A percentile compares a stretch with the other conserved stretches of the same genome.
Conservation (phyloP, 345 rosid genomes). For the Moringa oleifera region DNA sequence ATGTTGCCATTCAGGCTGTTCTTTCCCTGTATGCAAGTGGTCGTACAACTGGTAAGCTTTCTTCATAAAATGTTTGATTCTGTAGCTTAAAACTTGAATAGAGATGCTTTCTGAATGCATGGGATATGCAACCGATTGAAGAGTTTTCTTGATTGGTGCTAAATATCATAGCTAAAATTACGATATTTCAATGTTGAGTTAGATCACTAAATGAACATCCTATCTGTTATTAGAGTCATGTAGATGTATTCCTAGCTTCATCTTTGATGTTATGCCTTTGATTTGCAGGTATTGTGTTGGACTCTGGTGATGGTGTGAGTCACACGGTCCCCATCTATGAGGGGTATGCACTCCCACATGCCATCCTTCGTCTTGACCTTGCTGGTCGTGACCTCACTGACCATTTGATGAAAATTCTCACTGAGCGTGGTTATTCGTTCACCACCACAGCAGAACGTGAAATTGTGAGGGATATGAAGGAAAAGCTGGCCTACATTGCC, state of each 20-base stretch:
- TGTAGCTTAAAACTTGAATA: not conserved
- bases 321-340: constrained; percentile 89
- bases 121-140: no score
- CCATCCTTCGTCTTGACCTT: constrained; percentile 87
- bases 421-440: constrained; percentile 95
- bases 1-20: constrained; percentile 94
- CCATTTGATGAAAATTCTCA: constrained; percentile 74
- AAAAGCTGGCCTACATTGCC: constrained; percentile 84
- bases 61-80: no score
- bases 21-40: constrained; percentile 94
- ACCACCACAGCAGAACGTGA: constrained; percentile 97
- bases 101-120: no score
- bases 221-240: not conserved
- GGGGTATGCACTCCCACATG: constrained; percentile 88
- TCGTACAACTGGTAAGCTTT: constrained; percentile 80
- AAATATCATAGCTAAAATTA: not conserved
- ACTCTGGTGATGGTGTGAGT: constrained; percentile 92
- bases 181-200: no score
- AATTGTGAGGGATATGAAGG: constrained; percentile 95
- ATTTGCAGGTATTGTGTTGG: constrained; percentile 77
- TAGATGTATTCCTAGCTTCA: not conserved
- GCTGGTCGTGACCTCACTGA: constrained; percentile 96
- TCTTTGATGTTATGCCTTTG: not conserved
- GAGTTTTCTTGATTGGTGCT: not conserved
- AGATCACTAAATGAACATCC: not conserved